Conservation (phyloP, 2,329 filamentous ascomycete species). For the Ascochyta rabiei region DNA sequence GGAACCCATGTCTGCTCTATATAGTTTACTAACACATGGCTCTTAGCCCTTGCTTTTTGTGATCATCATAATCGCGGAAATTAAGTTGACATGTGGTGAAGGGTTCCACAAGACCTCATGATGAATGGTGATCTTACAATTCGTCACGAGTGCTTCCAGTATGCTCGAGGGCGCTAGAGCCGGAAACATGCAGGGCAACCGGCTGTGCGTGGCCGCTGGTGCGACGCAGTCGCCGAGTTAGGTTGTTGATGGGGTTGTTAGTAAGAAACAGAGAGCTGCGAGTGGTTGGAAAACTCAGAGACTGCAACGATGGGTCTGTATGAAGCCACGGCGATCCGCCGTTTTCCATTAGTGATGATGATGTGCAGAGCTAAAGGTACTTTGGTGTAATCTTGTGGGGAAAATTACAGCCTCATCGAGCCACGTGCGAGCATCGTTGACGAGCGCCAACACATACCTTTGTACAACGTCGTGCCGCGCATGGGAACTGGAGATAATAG, state of each 20-base stretch:
- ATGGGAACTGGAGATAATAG: background rate
- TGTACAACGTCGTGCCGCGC: slow-evolving; percentile 2
- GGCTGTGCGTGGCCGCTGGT: slow-evolving; percentile 16
- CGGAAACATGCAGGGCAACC: slow-evolving; percentile 17
- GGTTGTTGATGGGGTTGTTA: slow-evolving; percentile 4
- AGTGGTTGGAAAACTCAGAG: slow-evolving; percentile 14
- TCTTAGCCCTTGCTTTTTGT: slow-evolving; percentile 37
- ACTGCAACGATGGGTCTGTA: slow-evolving; percentile 10
- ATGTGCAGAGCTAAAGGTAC: slow-evolving; percentile 2
- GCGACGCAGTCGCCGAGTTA: slow-evolving; percentile 19
- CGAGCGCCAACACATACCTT: slow-evolving; percentile 1
- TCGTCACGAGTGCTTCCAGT: slow-evolving; percentile 39
- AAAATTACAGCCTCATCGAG: slow-evolving; percentile 9
- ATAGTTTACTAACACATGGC: slow-evolving; percentile 35
- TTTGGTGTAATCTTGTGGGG: slow-evolving; percentile 14
- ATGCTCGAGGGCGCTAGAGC: slow-evolving; percentile 17
- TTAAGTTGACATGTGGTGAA: slow-evolving; percentile 16
- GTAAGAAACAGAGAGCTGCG: slow-evolving; percentile 2
- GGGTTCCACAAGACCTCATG: slow-evolving; percentile 16
- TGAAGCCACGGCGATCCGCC: slow-evolving; percentile 14
- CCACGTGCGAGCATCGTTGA: slow-evolving; percentile 2
- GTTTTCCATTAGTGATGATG: slow-evolving; percentile 13
- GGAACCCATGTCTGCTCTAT: slow-evolving; percentile 38
- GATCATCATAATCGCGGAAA: slow-evolving; percentile 11
- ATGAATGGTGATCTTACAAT: slow-evolving; percentile 36